These are phyloP conservation scores for Zizania palustris DNA, from an alignment of 202 grass and related monocot genomes.

Conservation along the genomic window DNA sequence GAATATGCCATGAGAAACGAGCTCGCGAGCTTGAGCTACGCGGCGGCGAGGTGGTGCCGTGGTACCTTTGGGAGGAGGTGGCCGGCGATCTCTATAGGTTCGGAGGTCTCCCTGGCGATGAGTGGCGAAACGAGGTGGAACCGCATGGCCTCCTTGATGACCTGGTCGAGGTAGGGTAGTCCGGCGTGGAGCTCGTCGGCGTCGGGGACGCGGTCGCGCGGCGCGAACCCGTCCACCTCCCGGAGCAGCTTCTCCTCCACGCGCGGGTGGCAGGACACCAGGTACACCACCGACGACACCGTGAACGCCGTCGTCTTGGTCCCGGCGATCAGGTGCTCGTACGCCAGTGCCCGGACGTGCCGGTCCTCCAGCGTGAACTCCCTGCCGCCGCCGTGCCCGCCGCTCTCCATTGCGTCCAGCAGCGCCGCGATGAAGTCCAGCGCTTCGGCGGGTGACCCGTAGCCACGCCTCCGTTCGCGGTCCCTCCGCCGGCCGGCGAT, in stretches of 20 bases:
- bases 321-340: conserved; percentile 93
- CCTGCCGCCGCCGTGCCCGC: conserved; percentile 31
- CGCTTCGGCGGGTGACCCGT: not conserved
- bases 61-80: conserved; percentile 74
- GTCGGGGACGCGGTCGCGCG: conserved; percentile 29
- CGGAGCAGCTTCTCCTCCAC: conserved; percentile 77
- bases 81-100: conserved; percentile 67
- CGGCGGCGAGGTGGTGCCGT: too few relatives aligned
- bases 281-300: conserved; percentile 72
- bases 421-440: conserved; percentile 78
- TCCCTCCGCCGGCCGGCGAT: conserved; percentile 55
- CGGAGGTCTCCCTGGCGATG: conserved; percentile 88
- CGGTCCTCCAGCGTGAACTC: conserved; percentile 58
- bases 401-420: conserved; percentile 59
- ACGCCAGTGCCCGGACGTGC: conserved; percentile 76
- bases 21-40: too few relatives aligned
- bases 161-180: conserved; percentile 88
- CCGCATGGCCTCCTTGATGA: conserved; percentile 94
- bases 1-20: not conserved
- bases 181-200: conserved; percentile 63
- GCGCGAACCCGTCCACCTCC: conserved; percentile 66
- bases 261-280: conserved; percentile 64
- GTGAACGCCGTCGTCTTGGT: conserved; percentile 96
- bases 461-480: conserved; percentile 2
- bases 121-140: conserved; percentile 82